Base-by-base conservation (phyloP, 176 grass and related monocot species). In the Hyparrhenia diplandra region DNA sequence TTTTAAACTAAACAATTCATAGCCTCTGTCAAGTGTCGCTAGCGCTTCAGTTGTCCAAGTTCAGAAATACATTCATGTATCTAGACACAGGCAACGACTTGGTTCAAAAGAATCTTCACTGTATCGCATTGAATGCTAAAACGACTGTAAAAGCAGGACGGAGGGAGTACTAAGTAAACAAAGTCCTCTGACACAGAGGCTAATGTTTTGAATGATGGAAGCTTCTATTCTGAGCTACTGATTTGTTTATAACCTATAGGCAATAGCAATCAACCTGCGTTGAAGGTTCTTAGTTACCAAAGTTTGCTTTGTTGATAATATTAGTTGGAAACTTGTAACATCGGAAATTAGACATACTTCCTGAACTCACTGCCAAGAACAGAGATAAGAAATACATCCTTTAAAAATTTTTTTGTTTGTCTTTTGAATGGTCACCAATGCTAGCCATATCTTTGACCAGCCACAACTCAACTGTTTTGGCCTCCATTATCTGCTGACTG, bases 211-310 rank as follows among this genome's bases (percentile, higher is more conserved):
- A n/a, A n/a, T n/a, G n/a, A n/a, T n/a, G n/a, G n/a, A n/a, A n/a
- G n/a, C n/a, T n/a, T n/a, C 45, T 29, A 20, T 42, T 27, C 6
- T 43, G 2, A 39, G 51, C 61, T 54, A 32, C 51, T 31, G 31
- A 47, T 77, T 80, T 72, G 37, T 42, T 69, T 58, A 17, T 83
- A 73, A 58, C 27, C 71, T 41, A 14, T 72, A 55, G 66, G n/a
- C 55, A 10, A 10, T 88, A 73, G n/a, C 27, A 67, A 36, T 83
- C 46, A 21, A 47, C 35, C 57, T 67, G 20, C 45, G n/a, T 46
- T 23, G 25, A 16, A 31, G 13, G 42, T 64, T 79, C 4, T 29
- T 16, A 57, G 25, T 43, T 20, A 42, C 20, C 8, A 83, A 82
- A 83, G 73, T 64, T 42, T 8, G 20, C 70, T 71, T 36, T 64